Evolutionary conservation across 106 monocot genomes (phyloP).

Genomic region (Phalaenopsis aphrodite): DNA sequence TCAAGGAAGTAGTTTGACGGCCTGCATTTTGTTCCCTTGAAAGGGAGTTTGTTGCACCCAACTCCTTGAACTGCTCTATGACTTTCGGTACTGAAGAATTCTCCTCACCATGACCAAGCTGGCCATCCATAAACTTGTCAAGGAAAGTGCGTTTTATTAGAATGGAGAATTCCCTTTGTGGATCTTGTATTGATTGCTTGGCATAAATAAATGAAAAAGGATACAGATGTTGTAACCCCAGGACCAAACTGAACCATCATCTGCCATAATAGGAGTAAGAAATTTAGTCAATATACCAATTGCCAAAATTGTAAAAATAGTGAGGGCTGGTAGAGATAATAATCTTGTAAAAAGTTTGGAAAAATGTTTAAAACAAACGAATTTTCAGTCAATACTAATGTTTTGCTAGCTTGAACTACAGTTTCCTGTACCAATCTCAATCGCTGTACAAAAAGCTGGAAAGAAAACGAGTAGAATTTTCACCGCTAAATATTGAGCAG

Average conservation of each 20-base stretch:
- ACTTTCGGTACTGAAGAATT: conserved; percentile 47
- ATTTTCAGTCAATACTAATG: not conserved
- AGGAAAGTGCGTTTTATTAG: conserved; percentile 18
- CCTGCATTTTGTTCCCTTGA: conserved; percentile 11
- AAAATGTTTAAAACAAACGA: not conserved
- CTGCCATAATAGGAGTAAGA: conserved; percentile 22
- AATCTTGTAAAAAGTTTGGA: not conserved
- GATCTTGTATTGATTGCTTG: not conserved
- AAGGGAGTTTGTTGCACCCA: conserved; percentile 37
- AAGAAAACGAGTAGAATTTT: not conserved
- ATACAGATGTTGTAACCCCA: conserved; percentile 94
- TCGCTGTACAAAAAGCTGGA: not conserved
- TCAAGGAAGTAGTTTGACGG: conserved; percentile 18
- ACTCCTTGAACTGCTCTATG: conserved; percentile 48
- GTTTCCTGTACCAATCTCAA: not conserved
- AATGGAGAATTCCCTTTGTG: not conserved
- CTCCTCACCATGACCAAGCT: conserved; percentile 59
- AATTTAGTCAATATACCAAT: not conserved
- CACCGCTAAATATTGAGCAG: too few species aligned
- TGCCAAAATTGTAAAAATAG: not conserved
- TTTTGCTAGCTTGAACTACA: not conserved
- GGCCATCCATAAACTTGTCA: conserved; percentile 67
- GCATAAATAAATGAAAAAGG: conserved; percentile 22
- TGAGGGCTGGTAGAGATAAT: not conserved
- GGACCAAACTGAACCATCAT: conserved; percentile 85